These are phyloP conservation scores for Verticillium alfalfae DNA, from an alignment of 2,329 filamentous ascomycete species.

Conservation along the genomic window DNA sequence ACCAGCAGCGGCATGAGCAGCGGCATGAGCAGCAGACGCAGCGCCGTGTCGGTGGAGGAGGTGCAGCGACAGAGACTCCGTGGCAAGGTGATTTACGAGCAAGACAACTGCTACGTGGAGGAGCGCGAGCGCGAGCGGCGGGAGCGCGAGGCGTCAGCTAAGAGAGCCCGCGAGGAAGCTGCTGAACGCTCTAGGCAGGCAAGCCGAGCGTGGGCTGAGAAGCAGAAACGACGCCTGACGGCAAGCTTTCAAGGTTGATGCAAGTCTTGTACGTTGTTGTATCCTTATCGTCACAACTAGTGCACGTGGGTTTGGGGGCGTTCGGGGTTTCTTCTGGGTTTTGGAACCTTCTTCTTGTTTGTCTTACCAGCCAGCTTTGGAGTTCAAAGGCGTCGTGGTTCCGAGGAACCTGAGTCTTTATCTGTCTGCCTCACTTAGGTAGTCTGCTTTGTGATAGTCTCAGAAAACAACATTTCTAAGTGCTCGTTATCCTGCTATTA, in stretches of 20 bases:
- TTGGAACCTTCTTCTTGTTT: not conserved
- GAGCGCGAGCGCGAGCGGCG: constrained; percentile 47
- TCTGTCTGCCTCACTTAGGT: not conserved
- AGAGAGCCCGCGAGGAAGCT: constrained; percentile 51
- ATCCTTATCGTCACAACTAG: not conserved
- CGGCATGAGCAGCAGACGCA: constrained; percentile 33
- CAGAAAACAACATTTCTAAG: not conserved
- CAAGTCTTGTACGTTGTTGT: not conserved
- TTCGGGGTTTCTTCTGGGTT: not conserved
- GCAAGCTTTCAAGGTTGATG: not conserved
- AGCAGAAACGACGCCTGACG: constrained; percentile 31
- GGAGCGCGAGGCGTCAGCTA: constrained; percentile 49
- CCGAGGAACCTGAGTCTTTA: not conserved
- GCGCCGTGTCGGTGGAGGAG: constrained; percentile 45
- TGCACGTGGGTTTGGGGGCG: not conserved
- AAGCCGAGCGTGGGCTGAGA: constrained; percentile 59
- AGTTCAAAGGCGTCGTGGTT: not conserved
- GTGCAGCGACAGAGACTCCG: constrained; percentile 44
- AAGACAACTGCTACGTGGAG: constrained; percentile 41
- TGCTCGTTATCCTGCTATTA: too few relatives aligned
- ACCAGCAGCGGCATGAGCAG: constrained; percentile 19
- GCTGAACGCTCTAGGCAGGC: constrained; percentile 55
- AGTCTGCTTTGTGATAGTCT: not conserved
- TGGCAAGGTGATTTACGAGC: constrained; percentile 47
- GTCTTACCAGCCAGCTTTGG: not conserved